Conservation (phyloP, 192 early-diverging fungal species). For the Paraglomus brasilianum region DNA sequence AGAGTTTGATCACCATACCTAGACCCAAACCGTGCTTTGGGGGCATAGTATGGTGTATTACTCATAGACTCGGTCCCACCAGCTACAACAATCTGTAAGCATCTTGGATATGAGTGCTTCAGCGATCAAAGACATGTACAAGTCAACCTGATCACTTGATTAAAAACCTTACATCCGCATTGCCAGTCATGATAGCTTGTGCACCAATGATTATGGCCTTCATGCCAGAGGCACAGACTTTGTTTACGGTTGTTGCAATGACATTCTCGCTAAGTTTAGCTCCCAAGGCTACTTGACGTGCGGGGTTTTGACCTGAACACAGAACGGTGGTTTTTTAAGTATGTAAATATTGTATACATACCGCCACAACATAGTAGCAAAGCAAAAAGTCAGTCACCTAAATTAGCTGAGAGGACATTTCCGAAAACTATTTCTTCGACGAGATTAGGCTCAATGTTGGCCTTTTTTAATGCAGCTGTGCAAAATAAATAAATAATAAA, state of each 20-base stretch:
- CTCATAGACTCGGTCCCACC: conserved; percentile 83
- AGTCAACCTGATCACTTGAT: too few species aligned
- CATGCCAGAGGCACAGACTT: conserved; percentile 83
- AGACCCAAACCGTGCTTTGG: conserved; percentile 73
- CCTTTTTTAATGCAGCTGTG: conserved; percentile 53
- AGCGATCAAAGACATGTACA: background rate
- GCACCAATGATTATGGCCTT: conserved; percentile 75
- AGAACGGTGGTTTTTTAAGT: too few species aligned
- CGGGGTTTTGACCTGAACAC: conserved; percentile 74
- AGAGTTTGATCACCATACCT: conserved; percentile 71
- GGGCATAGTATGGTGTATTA: conserved; percentile 79
- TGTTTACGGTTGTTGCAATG: conserved; percentile 77
- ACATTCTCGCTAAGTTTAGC: conserved; percentile 68
- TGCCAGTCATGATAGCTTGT: conserved; percentile 71
- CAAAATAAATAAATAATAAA: too few species aligned
- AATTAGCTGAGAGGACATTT: conserved; percentile 73
- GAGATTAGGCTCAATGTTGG: conserved; percentile 55
- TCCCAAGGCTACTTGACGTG: conserved; percentile 77
- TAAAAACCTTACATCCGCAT: conserved; percentile 56
- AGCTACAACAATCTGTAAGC: conserved; percentile 57
- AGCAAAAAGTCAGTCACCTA: conserved; percentile 41
- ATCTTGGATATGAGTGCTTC: conserved; percentile 2
- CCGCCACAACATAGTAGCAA: too few species aligned
- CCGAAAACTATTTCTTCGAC: conserved; percentile 79
- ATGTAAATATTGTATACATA: background rate